Conservation (phyloP, 352 stramenopile species). For the Globisporangium radiosum region DNA sequence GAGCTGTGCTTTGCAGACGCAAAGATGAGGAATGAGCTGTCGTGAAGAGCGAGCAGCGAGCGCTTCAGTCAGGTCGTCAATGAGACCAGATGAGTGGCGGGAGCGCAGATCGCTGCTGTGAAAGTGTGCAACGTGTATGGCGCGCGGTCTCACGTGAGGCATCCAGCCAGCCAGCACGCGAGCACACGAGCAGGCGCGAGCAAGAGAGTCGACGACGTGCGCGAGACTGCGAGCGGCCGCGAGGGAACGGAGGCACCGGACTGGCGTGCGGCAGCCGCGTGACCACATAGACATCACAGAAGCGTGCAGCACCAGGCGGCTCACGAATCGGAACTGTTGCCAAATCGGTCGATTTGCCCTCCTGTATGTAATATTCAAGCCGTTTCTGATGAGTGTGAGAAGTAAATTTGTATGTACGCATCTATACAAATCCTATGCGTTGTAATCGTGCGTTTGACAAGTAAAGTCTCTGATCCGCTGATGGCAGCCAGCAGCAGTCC, state of each 20-base stretch:
- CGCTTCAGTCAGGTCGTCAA: not conserved
- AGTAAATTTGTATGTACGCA: no score
- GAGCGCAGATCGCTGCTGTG: no score
- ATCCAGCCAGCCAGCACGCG: not conserved
- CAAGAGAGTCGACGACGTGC: not conserved
- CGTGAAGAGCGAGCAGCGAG: not conserved
- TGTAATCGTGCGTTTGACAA: no score
- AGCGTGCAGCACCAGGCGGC: not conserved
- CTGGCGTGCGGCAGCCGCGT: not conserved
- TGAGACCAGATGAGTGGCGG: not conserved
- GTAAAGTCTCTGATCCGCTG: no score
- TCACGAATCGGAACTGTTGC: no score
- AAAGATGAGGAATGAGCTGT: conserved; percentile 12
- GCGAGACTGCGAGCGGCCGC: not conserved
- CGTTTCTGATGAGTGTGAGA: no score
- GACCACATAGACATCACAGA: not conserved
- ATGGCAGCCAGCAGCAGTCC: no score
- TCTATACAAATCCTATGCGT: no score
- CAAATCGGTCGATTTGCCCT: not conserved
- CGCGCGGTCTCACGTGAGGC: not conserved
- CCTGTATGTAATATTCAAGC: not conserved
- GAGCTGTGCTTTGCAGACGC: not conserved
- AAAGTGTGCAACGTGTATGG: no score
- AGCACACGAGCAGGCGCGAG: not conserved
- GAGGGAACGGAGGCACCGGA: not conserved